These are phyloP conservation scores for Lanmaoa rubissima DNA, from an alignment of 768 basidiomycete genomes.

Conservation along the genomic window DNA sequence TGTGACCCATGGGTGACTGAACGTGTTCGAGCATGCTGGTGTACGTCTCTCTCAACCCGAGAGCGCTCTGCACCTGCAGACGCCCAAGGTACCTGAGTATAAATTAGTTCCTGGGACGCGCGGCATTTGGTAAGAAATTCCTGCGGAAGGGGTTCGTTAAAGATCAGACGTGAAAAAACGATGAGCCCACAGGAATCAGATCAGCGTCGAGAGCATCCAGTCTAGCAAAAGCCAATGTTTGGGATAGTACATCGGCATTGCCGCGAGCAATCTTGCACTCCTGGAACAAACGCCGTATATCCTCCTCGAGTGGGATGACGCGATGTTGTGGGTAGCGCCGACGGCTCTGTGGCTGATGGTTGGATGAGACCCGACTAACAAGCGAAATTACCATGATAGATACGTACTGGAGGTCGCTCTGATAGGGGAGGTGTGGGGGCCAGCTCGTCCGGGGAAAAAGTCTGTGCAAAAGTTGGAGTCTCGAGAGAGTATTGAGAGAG, in stretches of 20 bases:
- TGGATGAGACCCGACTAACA: not conserved
- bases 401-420: conserved; percentile 25
- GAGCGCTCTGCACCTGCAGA: conserved; percentile 76
- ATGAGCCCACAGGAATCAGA: conserved; percentile 59
- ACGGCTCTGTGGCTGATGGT: conserved; percentile 10
- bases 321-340: conserved; percentile 29
- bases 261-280: conserved; percentile 83
- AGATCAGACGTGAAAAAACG: not conserved
- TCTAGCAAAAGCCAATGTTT: conserved; percentile 66
- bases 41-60: conserved; percentile 35
- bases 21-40: conserved; percentile 15
- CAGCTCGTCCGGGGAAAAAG: conserved; percentile 30
- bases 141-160: conserved; percentile 37
- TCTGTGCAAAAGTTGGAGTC: conserved; percentile 39
- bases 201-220: conserved; percentile 66
- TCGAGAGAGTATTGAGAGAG: conserved; percentile 29
- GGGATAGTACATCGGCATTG: conserved; percentile 72
- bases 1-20: conserved; percentile 20
- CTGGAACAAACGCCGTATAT: conserved; percentile 77
- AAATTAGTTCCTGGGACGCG: conserved; percentile 80
- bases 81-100: conserved; percentile 90
- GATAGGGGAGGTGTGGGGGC: conserved; percentile 25
- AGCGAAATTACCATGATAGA: not conserved
- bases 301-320: conserved; percentile 76
- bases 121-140: conserved; percentile 82